Evolutionary conservation across 202 grass and related monocot genomes (phyloP).

Genomic region (Bolboschoenoplectus hybrid): DNA sequence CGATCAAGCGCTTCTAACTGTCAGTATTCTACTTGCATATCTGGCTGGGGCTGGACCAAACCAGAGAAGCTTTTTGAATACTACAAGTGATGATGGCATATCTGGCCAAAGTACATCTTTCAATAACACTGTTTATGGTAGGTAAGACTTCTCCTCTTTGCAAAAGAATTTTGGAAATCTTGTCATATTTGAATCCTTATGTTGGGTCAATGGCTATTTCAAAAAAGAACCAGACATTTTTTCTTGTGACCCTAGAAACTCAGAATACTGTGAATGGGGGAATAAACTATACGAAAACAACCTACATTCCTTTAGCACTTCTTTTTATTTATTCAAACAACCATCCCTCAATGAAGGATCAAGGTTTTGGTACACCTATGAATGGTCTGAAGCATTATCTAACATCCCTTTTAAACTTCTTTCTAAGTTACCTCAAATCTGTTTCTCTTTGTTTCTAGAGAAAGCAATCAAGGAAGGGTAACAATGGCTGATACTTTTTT

Average conservation of each 20-base stretch:
- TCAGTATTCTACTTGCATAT: constrained; percentile 80
- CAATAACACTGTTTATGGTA: constrained; percentile 65
- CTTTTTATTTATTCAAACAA: neutral
- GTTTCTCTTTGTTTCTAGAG: neutral
- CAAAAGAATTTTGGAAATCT: constrained; percentile 8
- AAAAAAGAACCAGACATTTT: neutral
- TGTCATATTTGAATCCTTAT: neutral
- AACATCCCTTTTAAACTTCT: neutral
- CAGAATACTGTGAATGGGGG: neutral
- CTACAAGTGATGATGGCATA: neutral
- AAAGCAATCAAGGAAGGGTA: neutral
- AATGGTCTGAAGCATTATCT: neutral
- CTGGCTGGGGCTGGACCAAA: constrained; percentile 72
- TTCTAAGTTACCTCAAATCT: neutral
- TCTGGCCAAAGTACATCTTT: constrained; percentile 6
- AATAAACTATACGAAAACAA: neutral
- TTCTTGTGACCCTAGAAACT: neutral
- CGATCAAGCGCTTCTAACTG: constrained; percentile 77
- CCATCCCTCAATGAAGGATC: neutral
- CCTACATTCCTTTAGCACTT: neutral
- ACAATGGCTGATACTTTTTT: constrained; percentile 17
- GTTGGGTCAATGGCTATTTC: neutral
- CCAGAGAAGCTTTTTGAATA: constrained; percentile 36
- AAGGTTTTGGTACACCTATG: neutral
- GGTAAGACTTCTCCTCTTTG: constrained; percentile 68